Percentiles rank a stretch among this genome's conserved stretches.
phyloP scores from a whole-genome alignment of 2,329 filamentous ascomycete genomes.

The Aureobasidium sp. region DNA sequence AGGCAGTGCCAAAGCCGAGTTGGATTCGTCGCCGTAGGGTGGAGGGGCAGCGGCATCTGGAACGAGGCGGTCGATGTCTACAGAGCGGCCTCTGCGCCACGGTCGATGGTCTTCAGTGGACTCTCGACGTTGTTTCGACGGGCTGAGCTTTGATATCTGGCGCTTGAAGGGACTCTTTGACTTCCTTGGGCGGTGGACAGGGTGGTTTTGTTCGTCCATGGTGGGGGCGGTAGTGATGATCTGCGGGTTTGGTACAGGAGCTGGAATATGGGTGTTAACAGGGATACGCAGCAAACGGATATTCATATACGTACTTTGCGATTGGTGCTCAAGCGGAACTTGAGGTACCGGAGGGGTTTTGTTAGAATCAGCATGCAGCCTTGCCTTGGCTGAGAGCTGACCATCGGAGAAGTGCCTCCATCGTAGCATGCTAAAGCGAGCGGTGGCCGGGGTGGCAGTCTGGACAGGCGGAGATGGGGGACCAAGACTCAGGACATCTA shows the following conservation, averaged over 20 bases:
- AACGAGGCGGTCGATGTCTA: constrained; percentile 6
- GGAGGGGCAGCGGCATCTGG: constrained; percentile 36
- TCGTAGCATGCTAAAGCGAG: constrained; percentile 61
- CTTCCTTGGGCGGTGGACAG: constrained; percentile 19
- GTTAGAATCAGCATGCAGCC: constrained; percentile 54
- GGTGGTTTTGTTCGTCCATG: constrained; percentile 32
- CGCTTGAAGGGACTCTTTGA: constrained; percentile 15
- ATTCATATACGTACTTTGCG: constrained; percentile 7
- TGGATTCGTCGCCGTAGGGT: constrained; percentile 53
- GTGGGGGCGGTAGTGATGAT: constrained; percentile 96
- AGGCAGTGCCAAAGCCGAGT: constrained; percentile 55
- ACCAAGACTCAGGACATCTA: neutral
- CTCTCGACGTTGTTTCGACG: constrained; percentile 9
- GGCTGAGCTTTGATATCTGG: constrained; percentile 27
- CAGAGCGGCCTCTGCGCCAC: constrained; percentile 4
- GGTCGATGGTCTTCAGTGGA: constrained; percentile 23
- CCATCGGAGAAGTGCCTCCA: constrained; percentile 92
- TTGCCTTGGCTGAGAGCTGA: constrained; percentile 69
- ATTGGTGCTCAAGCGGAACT: constrained; percentile 27
- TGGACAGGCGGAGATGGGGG: constrained; percentile 14
- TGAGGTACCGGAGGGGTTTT: constrained; percentile 38
- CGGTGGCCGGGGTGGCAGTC: constrained; percentile 21
- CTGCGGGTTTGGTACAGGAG: constrained; percentile 37
- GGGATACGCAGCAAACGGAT: constrained; percentile 16
- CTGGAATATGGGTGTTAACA: neutral